Evolutionary conservation across 495 filamentous ascomycete species (phyloP).

Genomic region (Xylaria palmicola): DNA sequence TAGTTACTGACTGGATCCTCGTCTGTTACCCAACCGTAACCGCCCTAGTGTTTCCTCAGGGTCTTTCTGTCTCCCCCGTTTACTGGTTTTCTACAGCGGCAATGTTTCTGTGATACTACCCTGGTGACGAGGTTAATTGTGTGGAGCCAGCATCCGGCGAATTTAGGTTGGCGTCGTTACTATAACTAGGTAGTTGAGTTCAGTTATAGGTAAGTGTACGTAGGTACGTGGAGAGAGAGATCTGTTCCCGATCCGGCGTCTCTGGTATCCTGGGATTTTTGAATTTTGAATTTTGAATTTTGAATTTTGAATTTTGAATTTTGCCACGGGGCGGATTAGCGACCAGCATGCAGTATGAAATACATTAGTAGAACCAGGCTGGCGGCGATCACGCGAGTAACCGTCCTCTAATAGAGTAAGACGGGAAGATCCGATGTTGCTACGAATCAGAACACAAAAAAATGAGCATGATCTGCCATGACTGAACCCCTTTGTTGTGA

Average conservation of each 20-base stretch:
- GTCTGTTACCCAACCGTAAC: constrained; percentile 7
- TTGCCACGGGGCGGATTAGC: constrained; percentile 1
- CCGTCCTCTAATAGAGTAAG: background rate
- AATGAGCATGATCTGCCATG: background rate
- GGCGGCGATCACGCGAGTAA: constrained; percentile 15
- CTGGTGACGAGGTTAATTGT: background rate
- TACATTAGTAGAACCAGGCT: background rate
- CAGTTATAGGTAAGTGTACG: no score
- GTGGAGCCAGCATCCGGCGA: background rate
- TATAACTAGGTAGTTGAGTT: no score
- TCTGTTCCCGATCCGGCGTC: background rate
- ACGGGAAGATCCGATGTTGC: constrained; percentile 12
- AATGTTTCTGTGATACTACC: background rate
- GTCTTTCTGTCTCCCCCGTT: background rate
- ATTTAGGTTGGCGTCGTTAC: no score
- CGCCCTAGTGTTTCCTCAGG: background rate
- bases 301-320: background rate
- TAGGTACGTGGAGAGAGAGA: background rate
- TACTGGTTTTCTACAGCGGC: background rate
- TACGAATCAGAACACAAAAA: constrained; percentile 1
- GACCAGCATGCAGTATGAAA: background rate
- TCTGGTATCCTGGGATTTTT: no score
- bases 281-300: no score
- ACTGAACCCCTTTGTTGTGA: background rate
- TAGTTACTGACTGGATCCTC: background rate